Evolutionary conservation across 495 filamentous ascomycete genomes (phyloP), one percentile per base, ranked within the genome.

Genomic region (Aspergillus baeticus): DNA sequence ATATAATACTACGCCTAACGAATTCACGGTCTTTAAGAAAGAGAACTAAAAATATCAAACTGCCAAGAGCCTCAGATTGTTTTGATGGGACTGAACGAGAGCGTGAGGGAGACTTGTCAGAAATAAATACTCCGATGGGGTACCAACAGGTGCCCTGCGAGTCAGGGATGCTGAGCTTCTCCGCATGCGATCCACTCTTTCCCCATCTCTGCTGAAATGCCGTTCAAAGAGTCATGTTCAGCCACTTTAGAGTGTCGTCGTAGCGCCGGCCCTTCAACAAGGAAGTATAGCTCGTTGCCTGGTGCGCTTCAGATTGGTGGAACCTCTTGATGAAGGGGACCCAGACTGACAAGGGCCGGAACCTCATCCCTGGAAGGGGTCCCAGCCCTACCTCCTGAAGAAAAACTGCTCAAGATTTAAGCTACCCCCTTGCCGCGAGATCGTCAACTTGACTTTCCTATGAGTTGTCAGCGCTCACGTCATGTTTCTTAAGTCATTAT

Each of bases 401-500:
- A 41, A 49, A n/a, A 48, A 31, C 22, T 14, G 13, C 20, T 31
- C 6, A 35, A 43, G 31, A 52, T 60, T 55, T 60, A 55, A 60
- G 49, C 34, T 18, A 20, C 26, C 2, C 11, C 0, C 14, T 51
- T 23, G 46, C 42, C 46, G 6, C 20, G 14, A 31, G 11, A 43
- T 48, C 17, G 21, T 48, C 15, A 10, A 41, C 10, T 42, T 52
- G 13, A 14, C 13, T 18, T 14, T 18, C 23, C 10, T 26, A 34
- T 29, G 4, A 29, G 26, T 29, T 29, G 33, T 36, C 14, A 41
- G 18, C 44, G 34, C 34, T 10, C n/a, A 22, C 58, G 55, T 17
- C 14, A 69, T 69, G 67, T 47, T 57, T 8, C 51, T 60, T 33
- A 68, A 53, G 10, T 34, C 62, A 14, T 42, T 63, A 26, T 17